Evolutionary conservation across 2,329 filamentous ascomycete species (phyloP), one percentile per base, ranked within the genome.

Genomic region (Pseudogymnoascus sp.): DNA sequence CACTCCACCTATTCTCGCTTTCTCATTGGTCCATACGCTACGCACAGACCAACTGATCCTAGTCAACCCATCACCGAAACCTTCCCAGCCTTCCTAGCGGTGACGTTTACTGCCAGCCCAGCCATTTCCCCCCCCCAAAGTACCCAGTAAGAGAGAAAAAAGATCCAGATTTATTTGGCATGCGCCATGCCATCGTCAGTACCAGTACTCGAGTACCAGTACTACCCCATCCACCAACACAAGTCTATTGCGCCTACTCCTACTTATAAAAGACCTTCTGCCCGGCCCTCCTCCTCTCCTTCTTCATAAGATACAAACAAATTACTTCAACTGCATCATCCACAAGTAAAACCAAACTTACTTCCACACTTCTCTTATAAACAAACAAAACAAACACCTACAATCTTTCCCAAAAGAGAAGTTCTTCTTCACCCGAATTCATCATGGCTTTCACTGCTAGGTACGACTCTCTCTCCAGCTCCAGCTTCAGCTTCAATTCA

Each of bases 111-210:
- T 29, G 41, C 6, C 24, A 21, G 11, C 10, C 41, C 41, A 47
- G 41, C 41, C 40, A 26, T 6, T 10, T 11, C 21, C 11, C 41
- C 40, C 40, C 40, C 40, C 41, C 24, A 21, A 21, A 21, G 21
- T 21, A 21, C 13, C 41, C 24, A 26, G 21, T 21, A 21, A 21
- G 21, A 21, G 21, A 47, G 29, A 47, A 47, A 47, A 29, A n/a
- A n/a, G 41, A 47, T 47, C 24, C 41, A 47, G 41, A 47, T 47
- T 47, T 47, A 47, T 47, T 47, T 47, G 24, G 41, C 41, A 47
- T 47, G 41, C 41, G 41, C 41, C 21, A 47, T 47, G 10, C 41
- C 8, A 21, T 47, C 41, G 41, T 47, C 41, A 47, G 41, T 21
- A 21, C 21, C 21, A 21, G 21, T 21, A 21, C 21, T 21, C 21